These are phyloP conservation scores for Apiospora arundinis DNA, from an alignment of 2,329 filamentous ascomycete genomes.

Conservation along the genomic window DNA sequence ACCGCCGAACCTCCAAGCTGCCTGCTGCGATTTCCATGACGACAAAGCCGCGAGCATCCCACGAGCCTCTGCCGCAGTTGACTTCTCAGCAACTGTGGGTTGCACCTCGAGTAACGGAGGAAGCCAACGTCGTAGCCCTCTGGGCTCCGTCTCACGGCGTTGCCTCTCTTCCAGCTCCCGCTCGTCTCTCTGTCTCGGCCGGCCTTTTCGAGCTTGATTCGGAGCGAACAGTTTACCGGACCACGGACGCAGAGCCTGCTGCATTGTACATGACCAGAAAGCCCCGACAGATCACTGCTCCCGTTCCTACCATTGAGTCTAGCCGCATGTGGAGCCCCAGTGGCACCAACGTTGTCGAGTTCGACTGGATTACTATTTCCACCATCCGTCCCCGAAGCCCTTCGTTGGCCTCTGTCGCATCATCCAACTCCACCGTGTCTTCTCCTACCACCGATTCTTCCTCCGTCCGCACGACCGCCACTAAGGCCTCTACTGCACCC, in stretches of 20 bases:
- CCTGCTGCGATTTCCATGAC: conserved; percentile 31
- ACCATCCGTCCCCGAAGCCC: conserved; percentile 32
- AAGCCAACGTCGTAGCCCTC: neutral
- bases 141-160: conserved; percentile 21
- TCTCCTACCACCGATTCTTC: conserved; percentile 31
- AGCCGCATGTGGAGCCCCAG: conserved; percentile 32
- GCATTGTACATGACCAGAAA: conserved; percentile 44
- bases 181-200: neutral
- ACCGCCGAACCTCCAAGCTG: conserved; percentile 29
- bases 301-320: conserved; percentile 35
- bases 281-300: conserved; percentile 34
- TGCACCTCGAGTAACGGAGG: neutral
- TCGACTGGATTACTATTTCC: conserved; percentile 39
- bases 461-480: conserved; percentile 31
- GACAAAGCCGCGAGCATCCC: conserved; percentile 27
- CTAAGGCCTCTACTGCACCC: conserved; percentile 28
- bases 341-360: conserved; percentile 27
- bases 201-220: conserved; percentile 42
- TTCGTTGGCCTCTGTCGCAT: conserved; percentile 32
- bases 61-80: conserved; percentile 37
- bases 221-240: conserved; percentile 39
- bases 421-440: conserved; percentile 28
- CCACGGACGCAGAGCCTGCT: conserved; percentile 41
- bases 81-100: conserved; percentile 45
- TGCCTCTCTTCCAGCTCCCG: neutral